Conservation (phyloP, 768 basidiomycete species). For the Solioccasus polychromus region DNA sequence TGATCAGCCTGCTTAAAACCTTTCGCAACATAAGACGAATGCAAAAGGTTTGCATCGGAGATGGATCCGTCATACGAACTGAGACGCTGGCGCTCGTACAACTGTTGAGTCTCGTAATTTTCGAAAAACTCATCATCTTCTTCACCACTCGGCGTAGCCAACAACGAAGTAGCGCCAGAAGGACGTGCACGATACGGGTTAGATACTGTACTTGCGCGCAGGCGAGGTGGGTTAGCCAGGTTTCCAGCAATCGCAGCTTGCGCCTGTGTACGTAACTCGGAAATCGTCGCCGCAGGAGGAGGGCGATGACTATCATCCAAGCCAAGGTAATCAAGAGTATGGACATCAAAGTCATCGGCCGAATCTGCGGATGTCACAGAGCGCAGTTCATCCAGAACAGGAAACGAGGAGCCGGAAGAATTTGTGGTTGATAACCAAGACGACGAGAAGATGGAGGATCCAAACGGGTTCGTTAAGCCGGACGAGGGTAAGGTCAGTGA, state of each 20-base stretch:
- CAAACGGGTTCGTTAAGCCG: constrained; percentile 79
- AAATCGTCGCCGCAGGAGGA: constrained; percentile 81
- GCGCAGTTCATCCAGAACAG: constrained; percentile 75
- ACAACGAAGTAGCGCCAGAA: constrained; percentile 54
- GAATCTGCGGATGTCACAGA: constrained; percentile 79
- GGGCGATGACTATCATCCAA: constrained; percentile 77
- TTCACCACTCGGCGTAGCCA: constrained; percentile 59
- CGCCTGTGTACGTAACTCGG: constrained; percentile 85
- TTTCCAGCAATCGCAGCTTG: constrained; percentile 88
- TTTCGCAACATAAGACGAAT: constrained; percentile 63
- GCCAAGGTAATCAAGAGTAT: constrained; percentile 95
- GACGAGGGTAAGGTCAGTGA: constrained; percentile 84
- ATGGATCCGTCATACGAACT: constrained; percentile 58
- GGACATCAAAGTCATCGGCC: constrained; percentile 85
- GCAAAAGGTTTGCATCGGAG: constrained; percentile 49
- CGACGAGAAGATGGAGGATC: constrained; percentile 84
- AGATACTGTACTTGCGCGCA: constrained; percentile 89
- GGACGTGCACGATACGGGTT: constrained; percentile 81
- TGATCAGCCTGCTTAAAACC: constrained; percentile 76
- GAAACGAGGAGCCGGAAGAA: constrained; percentile 53
- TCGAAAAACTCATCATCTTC: constrained; percentile 80
- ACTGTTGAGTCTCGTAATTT: constrained; percentile 42
- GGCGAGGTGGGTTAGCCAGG: constrained; percentile 72
- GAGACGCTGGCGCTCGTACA: constrained; percentile 55
- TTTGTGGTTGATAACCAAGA: constrained; percentile 77